A percentile compares a stretch with the other conserved stretches of the same genome.
Conservation (phyloP, 1,284 basidiomycete genomes). For the Apiotrichum gracile region DNA sequence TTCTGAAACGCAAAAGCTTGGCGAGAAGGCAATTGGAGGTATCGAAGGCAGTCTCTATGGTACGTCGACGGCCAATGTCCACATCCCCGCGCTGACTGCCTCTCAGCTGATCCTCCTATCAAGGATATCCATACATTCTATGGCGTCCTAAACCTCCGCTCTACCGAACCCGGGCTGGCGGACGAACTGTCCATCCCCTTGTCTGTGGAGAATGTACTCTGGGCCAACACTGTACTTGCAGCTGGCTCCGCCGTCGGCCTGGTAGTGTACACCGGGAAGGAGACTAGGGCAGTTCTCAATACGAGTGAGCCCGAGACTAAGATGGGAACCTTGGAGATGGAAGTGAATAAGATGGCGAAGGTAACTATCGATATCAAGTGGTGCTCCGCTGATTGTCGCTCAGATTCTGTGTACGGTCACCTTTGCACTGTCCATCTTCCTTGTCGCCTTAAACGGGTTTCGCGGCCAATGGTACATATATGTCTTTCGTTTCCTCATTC, state of each 20-base stretch:
- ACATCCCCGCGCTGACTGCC: conserved; percentile 8
- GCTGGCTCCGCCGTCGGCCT: conserved; percentile 90
- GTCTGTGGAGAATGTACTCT: conserved; percentile 89
- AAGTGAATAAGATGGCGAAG: conserved; percentile 95
- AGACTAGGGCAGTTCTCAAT: conserved; percentile 98
- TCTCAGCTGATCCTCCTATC: conserved; percentile 78
- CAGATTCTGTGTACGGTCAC: conserved; percentile 93
- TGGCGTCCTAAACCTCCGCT: conserved; percentile 79
- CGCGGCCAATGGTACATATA: conserved; percentile 94
- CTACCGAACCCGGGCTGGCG: conserved; percentile 48
- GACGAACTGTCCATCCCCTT: conserved; percentile 67
- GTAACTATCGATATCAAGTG: conserved; percentile 47
- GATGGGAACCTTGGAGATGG: conserved; percentile 82
- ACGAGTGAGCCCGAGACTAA: conserved; percentile 96
- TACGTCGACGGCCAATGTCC: conserved; percentile 35
- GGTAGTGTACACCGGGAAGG: conserved; percentile 87
- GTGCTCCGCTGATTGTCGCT: neutral
- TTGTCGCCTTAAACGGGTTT: conserved; percentile 96
- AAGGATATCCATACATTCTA: conserved; percentile 97
- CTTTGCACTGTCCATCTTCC: conserved; percentile 79
- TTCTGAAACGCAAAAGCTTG: conserved; percentile 70
- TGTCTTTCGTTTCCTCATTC: conserved; percentile 90
- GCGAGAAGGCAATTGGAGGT: conserved; percentile 61
- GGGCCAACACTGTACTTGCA: conserved; percentile 96
- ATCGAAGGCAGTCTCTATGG: conserved; percentile 81